Evolutionary conservation across 257 asterid species (phyloP).

Genomic region (Solanum pimpinellifolium): DNA sequence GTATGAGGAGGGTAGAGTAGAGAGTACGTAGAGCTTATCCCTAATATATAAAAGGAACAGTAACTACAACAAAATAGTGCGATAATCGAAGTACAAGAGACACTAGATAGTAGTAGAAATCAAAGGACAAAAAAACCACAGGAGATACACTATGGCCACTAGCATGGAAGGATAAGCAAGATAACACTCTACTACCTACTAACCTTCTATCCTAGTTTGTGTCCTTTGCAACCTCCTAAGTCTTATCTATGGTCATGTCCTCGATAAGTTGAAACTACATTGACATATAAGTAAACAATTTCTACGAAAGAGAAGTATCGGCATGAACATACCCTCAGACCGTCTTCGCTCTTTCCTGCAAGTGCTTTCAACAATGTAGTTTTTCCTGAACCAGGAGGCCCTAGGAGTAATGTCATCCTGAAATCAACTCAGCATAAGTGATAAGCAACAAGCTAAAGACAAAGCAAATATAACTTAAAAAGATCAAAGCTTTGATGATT

Average conservation of each 20-base stretch:
- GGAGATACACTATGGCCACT: neutral
- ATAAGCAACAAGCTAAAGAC: neutral
- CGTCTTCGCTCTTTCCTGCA: constrained; percentile 71
- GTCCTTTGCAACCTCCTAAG: neutral
- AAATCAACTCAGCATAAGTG: neutral
- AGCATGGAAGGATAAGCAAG: neutral
- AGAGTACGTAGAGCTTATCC: neutral
- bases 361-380: constrained; percentile 67
- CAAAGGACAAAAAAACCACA: neutral
- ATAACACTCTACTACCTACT: neutral
- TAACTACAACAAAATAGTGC: neutral
- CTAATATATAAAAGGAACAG: neutral
- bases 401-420: constrained; percentile 83
- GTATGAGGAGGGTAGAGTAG: neutral
- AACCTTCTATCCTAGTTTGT: neutral
- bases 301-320: neutral
- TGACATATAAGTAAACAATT: neutral
- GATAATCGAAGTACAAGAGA: neutral
- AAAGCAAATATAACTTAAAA: neutral
- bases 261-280: neutral
- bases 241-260: neutral
- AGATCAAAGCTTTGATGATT: neutral
- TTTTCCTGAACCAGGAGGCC: constrained; percentile 94
- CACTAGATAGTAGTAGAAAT: neutral
- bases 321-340: constrained; percentile 40